A percentile compares a stretch with the other conserved stretches of the same genome.
phyloP scores from a whole-genome alignment of 805 yeast genomes.

The Pichia pseudocactophila region DNA sequence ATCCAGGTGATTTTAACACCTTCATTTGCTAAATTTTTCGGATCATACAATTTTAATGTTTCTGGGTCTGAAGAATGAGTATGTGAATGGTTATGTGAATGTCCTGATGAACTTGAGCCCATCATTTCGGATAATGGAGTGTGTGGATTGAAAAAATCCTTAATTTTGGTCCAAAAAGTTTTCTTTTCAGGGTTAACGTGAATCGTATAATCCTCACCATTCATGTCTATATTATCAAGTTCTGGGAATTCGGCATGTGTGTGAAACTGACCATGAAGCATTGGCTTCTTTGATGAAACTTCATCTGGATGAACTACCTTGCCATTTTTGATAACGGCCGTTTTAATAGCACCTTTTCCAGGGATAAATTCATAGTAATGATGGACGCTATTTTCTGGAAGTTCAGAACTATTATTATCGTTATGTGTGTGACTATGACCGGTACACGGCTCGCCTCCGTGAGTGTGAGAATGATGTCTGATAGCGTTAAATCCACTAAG shows the following conservation, averaged over 20 bases:
- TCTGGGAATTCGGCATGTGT: conserved; percentile 25
- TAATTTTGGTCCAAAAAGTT: conserved; percentile 21
- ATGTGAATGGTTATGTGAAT: conserved; percentile 24
- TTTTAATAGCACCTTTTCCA: conserved; percentile 6
- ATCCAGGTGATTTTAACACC: conserved; percentile 91
- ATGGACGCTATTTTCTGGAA: conserved; percentile 9
- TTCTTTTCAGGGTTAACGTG: conserved; percentile 17
- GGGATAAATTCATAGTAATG: conserved; percentile 13
- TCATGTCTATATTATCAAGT: conserved; percentile 20
- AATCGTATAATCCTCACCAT: conserved; percentile 23
- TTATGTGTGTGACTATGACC: not conserved
- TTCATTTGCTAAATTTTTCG: conserved; percentile 52
- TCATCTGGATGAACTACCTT: conserved; percentile 4
- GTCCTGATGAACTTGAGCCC: conserved; percentile 11
- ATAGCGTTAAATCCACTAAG: not conserved
- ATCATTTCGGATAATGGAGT: conserved; percentile 25
- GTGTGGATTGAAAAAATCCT: conserved; percentile 29
- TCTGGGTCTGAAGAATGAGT: conserved; percentile 34
- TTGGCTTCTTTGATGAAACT: conserved; percentile 1
- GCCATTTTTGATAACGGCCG: conserved; percentile 9
- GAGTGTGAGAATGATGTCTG: conserved; percentile 7
- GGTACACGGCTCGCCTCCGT: conserved; percentile 4
- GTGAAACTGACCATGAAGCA: conserved; percentile 22
- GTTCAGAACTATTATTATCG: not conserved
- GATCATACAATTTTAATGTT: conserved; percentile 36